Conservation (phyloP, 2,329 filamentous ascomycete genomes). For the Cladophialophora chaetospira region DNA sequence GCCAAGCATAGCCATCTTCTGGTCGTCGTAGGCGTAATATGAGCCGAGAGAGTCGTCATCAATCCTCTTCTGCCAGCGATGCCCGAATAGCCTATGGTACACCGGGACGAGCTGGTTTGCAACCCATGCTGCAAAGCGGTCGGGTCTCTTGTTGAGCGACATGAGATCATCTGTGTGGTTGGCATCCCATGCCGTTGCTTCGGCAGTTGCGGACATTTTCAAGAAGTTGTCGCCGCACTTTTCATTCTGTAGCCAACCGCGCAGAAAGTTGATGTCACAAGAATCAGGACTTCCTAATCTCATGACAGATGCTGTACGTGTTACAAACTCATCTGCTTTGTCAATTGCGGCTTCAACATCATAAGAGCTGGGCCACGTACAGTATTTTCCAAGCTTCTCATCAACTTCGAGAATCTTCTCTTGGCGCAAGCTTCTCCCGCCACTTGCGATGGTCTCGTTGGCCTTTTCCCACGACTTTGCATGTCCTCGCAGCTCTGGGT, state of each 20-base stretch:
- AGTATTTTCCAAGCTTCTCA: slow-evolving; percentile 9
- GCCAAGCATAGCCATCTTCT: background rate
- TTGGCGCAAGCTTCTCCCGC: slow-evolving; percentile 6
- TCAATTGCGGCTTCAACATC: background rate
- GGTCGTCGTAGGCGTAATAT: slow-evolving; percentile 4
- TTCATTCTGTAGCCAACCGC: slow-evolving; percentile 2
- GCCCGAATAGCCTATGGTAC: slow-evolving; percentile 4
- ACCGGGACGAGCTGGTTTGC: background rate
- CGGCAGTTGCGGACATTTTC: background rate
- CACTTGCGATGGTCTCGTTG: background rate
- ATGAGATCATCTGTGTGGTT: slow-evolving; percentile 3
- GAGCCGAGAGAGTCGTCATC: background rate
- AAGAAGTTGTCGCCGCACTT: slow-evolving; percentile 10
- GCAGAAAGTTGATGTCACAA: slow-evolving; percentile 11
- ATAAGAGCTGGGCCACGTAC: background rate
- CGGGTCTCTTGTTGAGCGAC: slow-evolving; percentile 1
- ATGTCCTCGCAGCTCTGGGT: background rate
- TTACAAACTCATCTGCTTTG: slow-evolving; percentile 3
- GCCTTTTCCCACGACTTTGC: slow-evolving; percentile 11
- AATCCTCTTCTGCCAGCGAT: slow-evolving; percentile 11
- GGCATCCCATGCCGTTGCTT: slow-evolving; percentile 9
- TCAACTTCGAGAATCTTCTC: background rate
- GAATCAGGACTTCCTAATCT: slow-evolving; percentile 1
- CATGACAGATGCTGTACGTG: background rate
- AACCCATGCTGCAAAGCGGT: slow-evolving; percentile 13